phyloP scores from a whole-genome alignment of 805 yeast genomes.

The Schizosaccharomyces lindneri region DNA sequence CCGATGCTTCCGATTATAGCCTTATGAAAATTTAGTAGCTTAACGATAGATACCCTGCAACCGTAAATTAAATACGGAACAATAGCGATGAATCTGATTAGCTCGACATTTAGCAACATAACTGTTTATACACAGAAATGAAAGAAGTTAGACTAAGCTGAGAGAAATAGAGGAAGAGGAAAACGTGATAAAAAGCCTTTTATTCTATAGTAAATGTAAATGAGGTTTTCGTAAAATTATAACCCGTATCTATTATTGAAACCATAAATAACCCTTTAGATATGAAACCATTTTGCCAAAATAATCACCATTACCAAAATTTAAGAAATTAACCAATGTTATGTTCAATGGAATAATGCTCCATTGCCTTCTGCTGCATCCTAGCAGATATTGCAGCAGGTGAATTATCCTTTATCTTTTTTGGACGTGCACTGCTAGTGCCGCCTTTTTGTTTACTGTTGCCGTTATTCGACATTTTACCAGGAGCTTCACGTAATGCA shows the following conservation, averaged over 20 bases:
- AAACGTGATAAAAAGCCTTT: background rate
- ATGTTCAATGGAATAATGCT: background rate
- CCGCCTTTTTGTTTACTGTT: conserved; percentile 17
- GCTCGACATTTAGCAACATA: no score
- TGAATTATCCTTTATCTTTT: conserved; percentile 6
- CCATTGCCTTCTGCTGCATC: background rate
- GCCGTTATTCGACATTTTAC: conserved; percentile 21
- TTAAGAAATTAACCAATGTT: background rate
- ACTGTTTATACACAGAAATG: no score
- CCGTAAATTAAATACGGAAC: background rate
- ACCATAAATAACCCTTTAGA: no score
- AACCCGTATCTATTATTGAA: no score
- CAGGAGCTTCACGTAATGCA: conserved; percentile 86
- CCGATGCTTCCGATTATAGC: no score
- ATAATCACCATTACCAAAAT: no score
- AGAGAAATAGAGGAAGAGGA: no score
- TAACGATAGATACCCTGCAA: no score
- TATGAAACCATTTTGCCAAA: no score
- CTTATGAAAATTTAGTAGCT: no score
- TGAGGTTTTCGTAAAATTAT: background rate
- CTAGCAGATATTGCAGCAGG: background rate
- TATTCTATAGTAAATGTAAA: background rate
- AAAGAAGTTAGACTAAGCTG: no score
- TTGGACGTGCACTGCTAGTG: conserved; percentile 9
- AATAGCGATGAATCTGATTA: background rate